Evolutionary conservation across 768 basidiomycete genomes (phyloP).

Genomic region (Gymnopilus junonius): DNA sequence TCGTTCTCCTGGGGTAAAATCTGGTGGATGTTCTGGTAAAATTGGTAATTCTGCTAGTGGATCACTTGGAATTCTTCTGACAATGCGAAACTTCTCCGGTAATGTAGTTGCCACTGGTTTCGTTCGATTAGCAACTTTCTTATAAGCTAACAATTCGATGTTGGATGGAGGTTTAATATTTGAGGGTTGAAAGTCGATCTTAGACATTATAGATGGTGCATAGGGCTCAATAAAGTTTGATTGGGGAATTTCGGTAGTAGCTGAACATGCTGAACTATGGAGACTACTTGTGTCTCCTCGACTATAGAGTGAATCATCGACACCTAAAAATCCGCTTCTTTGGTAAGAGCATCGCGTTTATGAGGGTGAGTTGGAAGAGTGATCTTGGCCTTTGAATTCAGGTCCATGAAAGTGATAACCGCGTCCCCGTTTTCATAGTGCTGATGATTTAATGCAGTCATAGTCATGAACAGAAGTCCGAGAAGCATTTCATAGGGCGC

Average conservation of each 20-base stretch:
- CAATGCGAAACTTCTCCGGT: too few relatives aligned
- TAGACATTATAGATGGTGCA: too few relatives aligned
- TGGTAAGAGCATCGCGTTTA: background rate
- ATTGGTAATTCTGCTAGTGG: too few relatives aligned
- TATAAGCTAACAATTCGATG: slow-evolving; percentile 10
- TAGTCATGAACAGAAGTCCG: slow-evolving; percentile 15
- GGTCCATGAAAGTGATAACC: slow-evolving; percentile 3
- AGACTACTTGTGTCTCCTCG: background rate
- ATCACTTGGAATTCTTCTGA: too few relatives aligned
- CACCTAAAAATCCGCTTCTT: background rate
- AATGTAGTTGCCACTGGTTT: too few relatives aligned
- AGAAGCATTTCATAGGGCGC: slow-evolving; percentile 23
- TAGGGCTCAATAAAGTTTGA: background rate
- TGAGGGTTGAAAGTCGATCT: too few relatives aligned
- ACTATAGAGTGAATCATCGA: background rate
- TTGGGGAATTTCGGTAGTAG: background rate
- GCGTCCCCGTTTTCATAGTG: slow-evolving; percentile 6
- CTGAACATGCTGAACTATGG: background rate
- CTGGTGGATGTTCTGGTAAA: too few relatives aligned
- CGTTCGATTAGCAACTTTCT: too few relatives aligned
- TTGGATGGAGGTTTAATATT: background rate
- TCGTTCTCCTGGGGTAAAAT: too few relatives aligned
- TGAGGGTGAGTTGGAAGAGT: background rate
- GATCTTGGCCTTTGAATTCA: background rate
- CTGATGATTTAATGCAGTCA: background rate